A percentile compares a stretch with the other conserved stretches of the same genome.
phyloP scores from a whole-genome alignment of 371 early-diverging fungal species.

The Mortierella polycephala region DNA sequence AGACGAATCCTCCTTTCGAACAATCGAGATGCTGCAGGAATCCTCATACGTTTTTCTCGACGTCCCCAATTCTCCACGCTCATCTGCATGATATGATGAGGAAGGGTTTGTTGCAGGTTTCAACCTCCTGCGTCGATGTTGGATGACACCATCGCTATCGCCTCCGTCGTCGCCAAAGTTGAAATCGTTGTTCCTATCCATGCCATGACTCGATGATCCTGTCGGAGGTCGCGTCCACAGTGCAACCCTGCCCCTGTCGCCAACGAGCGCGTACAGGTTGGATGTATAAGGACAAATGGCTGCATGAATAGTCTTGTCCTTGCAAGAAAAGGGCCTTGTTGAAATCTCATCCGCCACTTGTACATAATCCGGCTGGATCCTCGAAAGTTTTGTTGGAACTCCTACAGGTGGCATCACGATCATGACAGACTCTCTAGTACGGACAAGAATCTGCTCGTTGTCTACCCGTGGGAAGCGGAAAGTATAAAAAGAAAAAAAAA shows the following conservation, averaged over 20 bases:
- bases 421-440: slow-evolving; percentile 30
- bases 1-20: slow-evolving; percentile 12
- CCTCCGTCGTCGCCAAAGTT: neutral
- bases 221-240: slow-evolving; percentile 21
- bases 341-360: slow-evolving; percentile 18
- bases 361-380: slow-evolving; percentile 24
- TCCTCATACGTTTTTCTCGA: neutral
- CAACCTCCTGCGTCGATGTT: no score
- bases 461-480: neutral
- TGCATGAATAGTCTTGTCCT: slow-evolving; percentile 38
- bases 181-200: neutral
- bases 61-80: neutral
- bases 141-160: neutral
- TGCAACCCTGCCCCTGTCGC: slow-evolving; percentile 34
- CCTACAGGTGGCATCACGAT: slow-evolving; percentile 15
- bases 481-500: neutral
- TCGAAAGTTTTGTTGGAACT: slow-evolving; percentile 26
- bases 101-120: no score
- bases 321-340: slow-evolving; percentile 9
- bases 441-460: slow-evolving; percentile 33
- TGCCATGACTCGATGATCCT: neutral
- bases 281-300: slow-evolving; percentile 35
- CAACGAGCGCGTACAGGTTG: slow-evolving; percentile 37
- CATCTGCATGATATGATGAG: no score
- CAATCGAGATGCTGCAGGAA: neutral